phyloP scores from a whole-genome alignment of 2,329 filamentous ascomycete genomes.

The Penicillium verrucosum region DNA sequence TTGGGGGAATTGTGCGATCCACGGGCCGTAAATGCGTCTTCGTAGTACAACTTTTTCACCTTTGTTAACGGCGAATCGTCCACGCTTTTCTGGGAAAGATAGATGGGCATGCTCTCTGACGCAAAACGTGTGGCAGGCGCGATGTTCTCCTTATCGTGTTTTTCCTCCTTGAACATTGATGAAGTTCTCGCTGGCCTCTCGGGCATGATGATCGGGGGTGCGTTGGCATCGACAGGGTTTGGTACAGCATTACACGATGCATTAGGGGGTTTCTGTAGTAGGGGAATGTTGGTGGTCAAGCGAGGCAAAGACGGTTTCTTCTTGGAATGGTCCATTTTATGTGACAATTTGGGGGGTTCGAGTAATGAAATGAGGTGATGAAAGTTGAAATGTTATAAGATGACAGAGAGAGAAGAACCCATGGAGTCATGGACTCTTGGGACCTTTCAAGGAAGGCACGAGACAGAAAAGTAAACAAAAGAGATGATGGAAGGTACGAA shows the following conservation, averaged over 20 bases:
- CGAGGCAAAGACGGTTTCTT: constrained; percentile 18
- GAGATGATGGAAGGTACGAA: not conserved
- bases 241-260: constrained; percentile 8
- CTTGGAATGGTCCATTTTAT: constrained; percentile 13
- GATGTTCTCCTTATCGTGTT: constrained; percentile 26
- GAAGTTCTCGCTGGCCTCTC: constrained; percentile 18
- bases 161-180: constrained; percentile 25
- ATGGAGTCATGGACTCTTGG: not conserved
- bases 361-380: not conserved
- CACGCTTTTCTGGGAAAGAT: constrained; percentile 12
- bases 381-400: not conserved
- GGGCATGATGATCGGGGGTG: constrained; percentile 17
- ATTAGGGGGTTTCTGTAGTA: constrained; percentile 2
- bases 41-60: constrained; percentile 41
- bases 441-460: not conserved
- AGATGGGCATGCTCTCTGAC: constrained; percentile 14
- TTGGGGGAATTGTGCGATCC: constrained; percentile 38
- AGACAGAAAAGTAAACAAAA: not conserved
- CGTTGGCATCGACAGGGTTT: constrained; percentile 15
- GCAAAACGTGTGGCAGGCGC: constrained; percentile 6
- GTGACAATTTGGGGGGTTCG: not conserved
- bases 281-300: constrained; percentile 14
- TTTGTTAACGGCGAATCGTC: constrained; percentile 18
- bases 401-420: not conserved
- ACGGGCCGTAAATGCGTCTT: constrained; percentile 39